These are phyloP conservation scores for Trichoderma atrobrunneum DNA, from an alignment of 2,329 filamentous ascomycete genomes.

Conservation along the genomic window DNA sequence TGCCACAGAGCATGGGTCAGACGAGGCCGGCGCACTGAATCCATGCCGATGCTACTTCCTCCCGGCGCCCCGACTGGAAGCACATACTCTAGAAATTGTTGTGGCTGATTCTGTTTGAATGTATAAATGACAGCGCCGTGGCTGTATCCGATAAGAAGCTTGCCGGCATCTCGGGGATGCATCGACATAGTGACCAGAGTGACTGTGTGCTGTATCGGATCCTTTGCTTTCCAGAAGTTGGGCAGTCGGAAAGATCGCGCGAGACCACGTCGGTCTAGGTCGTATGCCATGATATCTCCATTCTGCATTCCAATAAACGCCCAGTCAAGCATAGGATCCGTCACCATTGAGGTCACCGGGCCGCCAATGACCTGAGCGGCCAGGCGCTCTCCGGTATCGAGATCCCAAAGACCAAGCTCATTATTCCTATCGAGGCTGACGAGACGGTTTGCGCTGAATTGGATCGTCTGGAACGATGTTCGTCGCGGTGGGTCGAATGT, in stretches of 20 bases:
- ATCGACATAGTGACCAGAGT: conserved; percentile 75
- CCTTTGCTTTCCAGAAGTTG: conserved; percentile 78
- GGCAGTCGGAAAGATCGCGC: conserved; percentile 72
- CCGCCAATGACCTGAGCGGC: conserved; percentile 74
- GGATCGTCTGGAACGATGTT: conserved; percentile 71
- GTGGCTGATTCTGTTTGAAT: conserved; percentile 83
- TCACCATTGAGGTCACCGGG: conserved; percentile 68
- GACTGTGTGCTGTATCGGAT: conserved; percentile 59
- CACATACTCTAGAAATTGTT: conserved; percentile 79
- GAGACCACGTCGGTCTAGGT: conserved; percentile 76
- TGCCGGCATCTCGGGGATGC: conserved; percentile 89
- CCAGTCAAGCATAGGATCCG: conserved; percentile 91
- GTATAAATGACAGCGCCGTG: conserved; percentile 88
- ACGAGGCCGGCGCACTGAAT: conserved; percentile 65
- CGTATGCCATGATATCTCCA: conserved; percentile 88
- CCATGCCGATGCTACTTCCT: conserved; percentile 64
- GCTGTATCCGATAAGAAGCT: conserved; percentile 84
- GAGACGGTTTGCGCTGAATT: conserved; percentile 84
- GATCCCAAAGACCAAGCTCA: conserved; percentile 79
- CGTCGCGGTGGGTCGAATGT: conserved; percentile 68
- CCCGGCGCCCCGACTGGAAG: conserved; percentile 80
- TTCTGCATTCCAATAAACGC: conserved; percentile 78
- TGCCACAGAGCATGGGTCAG: conserved; percentile 89
- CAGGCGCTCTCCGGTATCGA: conserved; percentile 65
- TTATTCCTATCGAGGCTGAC: conserved; percentile 82